These are phyloP conservation scores for Bondarzewia mesenterica DNA, from an alignment of 1,284 basidiomycete species.

Conservation along the genomic window DNA sequence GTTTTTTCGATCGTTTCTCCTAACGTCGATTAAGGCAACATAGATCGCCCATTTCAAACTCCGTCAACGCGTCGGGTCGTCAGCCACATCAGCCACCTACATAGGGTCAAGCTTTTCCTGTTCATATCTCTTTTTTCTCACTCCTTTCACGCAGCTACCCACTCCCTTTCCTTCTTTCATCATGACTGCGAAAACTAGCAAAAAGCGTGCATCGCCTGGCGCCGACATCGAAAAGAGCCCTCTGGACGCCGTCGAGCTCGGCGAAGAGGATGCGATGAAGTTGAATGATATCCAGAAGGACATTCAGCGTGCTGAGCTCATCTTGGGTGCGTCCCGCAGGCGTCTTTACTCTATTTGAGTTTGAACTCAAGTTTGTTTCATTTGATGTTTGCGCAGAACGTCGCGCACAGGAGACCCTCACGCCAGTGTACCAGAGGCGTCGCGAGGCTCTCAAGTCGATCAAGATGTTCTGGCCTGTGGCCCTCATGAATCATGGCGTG, in stretches of 20 bases:
- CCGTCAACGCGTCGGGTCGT: neutral
- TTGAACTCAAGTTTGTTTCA: conserved; percentile 2
- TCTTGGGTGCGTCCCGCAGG: conserved; percentile 47
- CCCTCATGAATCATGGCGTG: conserved; percentile 60
- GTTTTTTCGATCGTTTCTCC: too few relatives aligned
- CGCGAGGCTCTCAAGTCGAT: conserved; percentile 58
- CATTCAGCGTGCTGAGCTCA: conserved; percentile 57
- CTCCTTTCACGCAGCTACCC: conserved; percentile 12
- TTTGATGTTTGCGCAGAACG: conserved; percentile 52
- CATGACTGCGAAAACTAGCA: conserved; percentile 30
- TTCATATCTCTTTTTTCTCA: conserved; percentile 9
- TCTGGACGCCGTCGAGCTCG: conserved; percentile 56
- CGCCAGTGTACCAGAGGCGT: conserved; percentile 59
- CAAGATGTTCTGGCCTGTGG: conserved; percentile 71
- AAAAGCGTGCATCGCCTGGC: conserved; percentile 70
- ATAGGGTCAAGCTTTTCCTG: conserved; percentile 1
- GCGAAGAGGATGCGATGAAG: conserved; percentile 60
- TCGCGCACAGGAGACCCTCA: conserved; percentile 44
- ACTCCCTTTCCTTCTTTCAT: conserved; percentile 15
- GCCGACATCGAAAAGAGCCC: conserved; percentile 59
- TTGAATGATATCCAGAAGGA: conserved; percentile 56
- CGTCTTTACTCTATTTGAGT: conserved; percentile 8
- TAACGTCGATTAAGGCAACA: too few relatives aligned
- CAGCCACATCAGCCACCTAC: neutral
- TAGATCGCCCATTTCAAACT: too few relatives aligned